A percentile compares a stretch with the other conserved stretches of the same genome.
phyloP scores from a whole-genome alignment of 805 yeast species.

The Barnettozyma sucrosica region DNA sequence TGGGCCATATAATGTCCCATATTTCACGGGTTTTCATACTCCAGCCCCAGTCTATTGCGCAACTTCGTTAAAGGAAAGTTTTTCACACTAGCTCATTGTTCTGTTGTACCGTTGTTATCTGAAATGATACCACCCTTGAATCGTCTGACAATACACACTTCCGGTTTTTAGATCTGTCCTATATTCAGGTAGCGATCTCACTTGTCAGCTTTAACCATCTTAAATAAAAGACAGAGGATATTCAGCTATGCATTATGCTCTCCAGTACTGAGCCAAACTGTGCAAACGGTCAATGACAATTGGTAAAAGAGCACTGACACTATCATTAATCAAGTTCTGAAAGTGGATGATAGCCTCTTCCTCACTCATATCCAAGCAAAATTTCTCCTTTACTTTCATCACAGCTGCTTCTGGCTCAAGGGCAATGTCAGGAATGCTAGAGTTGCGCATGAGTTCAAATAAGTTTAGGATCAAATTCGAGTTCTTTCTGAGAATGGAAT shows the following conservation, averaged over 20 bases:
- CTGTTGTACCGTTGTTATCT: too few relatives aligned
- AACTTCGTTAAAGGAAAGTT: too few relatives aligned
- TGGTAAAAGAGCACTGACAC: constrained; percentile 90
- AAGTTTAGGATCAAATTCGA: constrained; percentile 85
- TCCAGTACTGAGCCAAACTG: constrained; percentile 96
- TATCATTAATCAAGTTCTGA: constrained; percentile 88
- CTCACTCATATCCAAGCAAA: constrained; percentile 87
- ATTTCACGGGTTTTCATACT: too few relatives aligned
- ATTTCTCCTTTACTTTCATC: constrained; percentile 88
- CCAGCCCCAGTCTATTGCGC: too few relatives aligned
- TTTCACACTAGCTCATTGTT: too few relatives aligned
- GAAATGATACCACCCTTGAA: too few relatives aligned
- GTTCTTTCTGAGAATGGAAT: constrained; percentile 82
- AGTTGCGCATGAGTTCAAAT: constrained; percentile 90
- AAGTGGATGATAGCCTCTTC: constrained; percentile 94
- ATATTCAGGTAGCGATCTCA: too few relatives aligned
- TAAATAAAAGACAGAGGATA: background rate
- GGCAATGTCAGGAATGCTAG: constrained; percentile 85
- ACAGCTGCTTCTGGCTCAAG: constrained; percentile 83
- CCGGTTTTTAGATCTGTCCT: too few relatives aligned
- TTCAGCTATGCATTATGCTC: constrained; percentile 41
- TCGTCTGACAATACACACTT: too few relatives aligned
- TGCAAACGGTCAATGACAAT: constrained; percentile 93
- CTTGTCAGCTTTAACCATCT: too few relatives aligned
- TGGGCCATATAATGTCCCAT: too few relatives aligned